Percentiles rank a stretch among this genome's conserved stretches.
These are phyloP conservation scores for Candida freyschussii DNA, from an alignment of 1,139 yeast species.

Conservation along the genomic window DNA sequence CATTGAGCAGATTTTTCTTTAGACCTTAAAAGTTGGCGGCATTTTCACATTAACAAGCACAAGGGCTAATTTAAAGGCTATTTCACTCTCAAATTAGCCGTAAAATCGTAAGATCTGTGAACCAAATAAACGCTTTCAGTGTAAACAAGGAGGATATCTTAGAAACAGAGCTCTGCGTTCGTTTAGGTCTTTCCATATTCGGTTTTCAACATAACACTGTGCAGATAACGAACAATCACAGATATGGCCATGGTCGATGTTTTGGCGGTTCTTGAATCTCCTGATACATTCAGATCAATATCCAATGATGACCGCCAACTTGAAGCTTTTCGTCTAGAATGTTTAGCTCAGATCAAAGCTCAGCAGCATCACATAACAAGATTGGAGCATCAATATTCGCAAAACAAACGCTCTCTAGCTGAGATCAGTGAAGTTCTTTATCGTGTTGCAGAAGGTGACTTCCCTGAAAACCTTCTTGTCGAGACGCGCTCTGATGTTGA, in stretches of 20 bases:
- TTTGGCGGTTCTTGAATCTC: slow-evolving; percentile 5
- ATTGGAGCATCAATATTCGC: slow-evolving; percentile 7
- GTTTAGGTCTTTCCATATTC: too few species aligned
- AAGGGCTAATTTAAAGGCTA: too few species aligned
- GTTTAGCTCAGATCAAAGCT: slow-evolving; percentile 4
- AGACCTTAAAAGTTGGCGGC: too few species aligned
- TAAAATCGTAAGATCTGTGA: too few species aligned
- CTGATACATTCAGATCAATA: slow-evolving; percentile 6
- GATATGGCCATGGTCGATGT: slow-evolving; percentile 8
- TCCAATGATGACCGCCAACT: slow-evolving; percentile 5
- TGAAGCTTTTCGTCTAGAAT: slow-evolving; percentile 6
- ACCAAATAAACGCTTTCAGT: too few species aligned
- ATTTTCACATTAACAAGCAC: too few species aligned
- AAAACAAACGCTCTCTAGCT: slow-evolving; percentile 7
- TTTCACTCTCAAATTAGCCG: too few species aligned
- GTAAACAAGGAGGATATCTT: too few species aligned
- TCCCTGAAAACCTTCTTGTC: slow-evolving; percentile 58
- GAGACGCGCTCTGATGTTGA: slow-evolving; percentile 42
- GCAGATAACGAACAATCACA: too few species aligned
- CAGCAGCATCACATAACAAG: slow-evolving; percentile 2
- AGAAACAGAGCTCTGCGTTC: too few species aligned
- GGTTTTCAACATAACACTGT: too few species aligned
- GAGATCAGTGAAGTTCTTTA: slow-evolving; percentile 50
- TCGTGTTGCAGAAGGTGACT: slow-evolving; percentile 84
- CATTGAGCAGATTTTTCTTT: too few species aligned